Base-by-base conservation (phyloP, 1,284 basidiomycete species). In the Rhodotorula mucilaginosa region DNA sequence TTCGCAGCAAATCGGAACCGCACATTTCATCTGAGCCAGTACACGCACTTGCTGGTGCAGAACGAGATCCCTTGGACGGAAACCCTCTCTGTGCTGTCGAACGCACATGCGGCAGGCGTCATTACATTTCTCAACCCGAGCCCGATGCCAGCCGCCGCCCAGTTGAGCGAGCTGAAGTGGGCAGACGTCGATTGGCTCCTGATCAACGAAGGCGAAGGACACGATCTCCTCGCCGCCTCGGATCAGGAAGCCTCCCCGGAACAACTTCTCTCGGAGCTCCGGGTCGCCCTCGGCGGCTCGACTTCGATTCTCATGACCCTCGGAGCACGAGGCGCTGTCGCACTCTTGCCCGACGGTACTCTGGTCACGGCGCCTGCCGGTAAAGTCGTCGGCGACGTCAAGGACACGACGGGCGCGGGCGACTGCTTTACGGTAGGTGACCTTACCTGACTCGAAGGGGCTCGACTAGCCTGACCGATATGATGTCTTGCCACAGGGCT, bases 31-130 rank as follows among this genome's bases (percentile, higher is more conserved):
- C 5, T 39, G 8, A 29, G 59, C 10, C 4, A 16, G 19, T 70
- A 79, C 75, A 81, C 84, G 23, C 83, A 85, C 74, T 79, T 86
- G 8, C 79, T 86, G n/a, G 78, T 86, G 2, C 86, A 86, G 71
- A 87, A 87, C 76, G 86, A 87, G 78, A 85, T 87, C 64, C 85
- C 85, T 0, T 80, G 86, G 19, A 63, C 74, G 1, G 80, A 82
- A 10, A 86, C 85, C 8, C 68, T 80, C 21, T 76, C 81, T 5
- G 83, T 84, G 73, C 79, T 85, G 63, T 63, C 29, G 19, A 67
- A 71, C 5, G 82, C 82, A 1, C 68, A 69, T 26, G 68, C 29
- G 64, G 76, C 60, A 68, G 75, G 77, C 29, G 44, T 83, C 2
- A 79, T 72, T 21, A 81, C 82, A 10, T 74, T 86, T n/a, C 85